A percentile compares a stretch with the other conserved stretches of the same genome.
These are phyloP conservation scores for Talaromyces albobiverticillius DNA, from an alignment of 2,329 filamentous ascomycete genomes.

Conservation along the genomic window DNA sequence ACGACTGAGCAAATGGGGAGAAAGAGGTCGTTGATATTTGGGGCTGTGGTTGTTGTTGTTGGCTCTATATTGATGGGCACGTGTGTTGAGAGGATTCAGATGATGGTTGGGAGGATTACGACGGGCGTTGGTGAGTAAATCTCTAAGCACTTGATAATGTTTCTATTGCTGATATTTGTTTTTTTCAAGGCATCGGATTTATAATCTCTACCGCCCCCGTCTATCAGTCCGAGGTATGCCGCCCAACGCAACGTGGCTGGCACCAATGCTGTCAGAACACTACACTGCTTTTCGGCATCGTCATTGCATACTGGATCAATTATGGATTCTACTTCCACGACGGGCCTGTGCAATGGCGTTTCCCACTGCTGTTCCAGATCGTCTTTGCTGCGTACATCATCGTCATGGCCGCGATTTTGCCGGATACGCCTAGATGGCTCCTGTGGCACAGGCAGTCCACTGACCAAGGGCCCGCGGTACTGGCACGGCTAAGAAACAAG, in stretches of 20 bases:
- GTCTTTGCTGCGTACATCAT: slow-evolving; percentile 40
- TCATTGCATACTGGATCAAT: slow-evolving; percentile 19
- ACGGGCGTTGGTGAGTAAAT: slow-evolving; percentile 23
- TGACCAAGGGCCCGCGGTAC: slow-evolving; percentile 36
- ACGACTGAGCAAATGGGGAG: slow-evolving; percentile 27
- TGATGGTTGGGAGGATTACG: slow-evolving; percentile 26
- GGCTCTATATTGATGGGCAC: slow-evolving; percentile 24
- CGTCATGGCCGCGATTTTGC: slow-evolving; percentile 32
- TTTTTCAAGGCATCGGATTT: slow-evolving; percentile 12
- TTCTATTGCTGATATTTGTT: background rate
- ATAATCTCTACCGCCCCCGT: slow-evolving; percentile 26
- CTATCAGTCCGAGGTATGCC: slow-evolving; percentile 28
- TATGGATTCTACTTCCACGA: slow-evolving; percentile 4
- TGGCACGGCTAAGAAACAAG: slow-evolving; percentile 15
- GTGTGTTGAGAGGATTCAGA: slow-evolving; percentile 17
- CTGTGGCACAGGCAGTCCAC: slow-evolving; percentile 34
- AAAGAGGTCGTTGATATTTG: slow-evolving; percentile 25
- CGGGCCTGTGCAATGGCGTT: slow-evolving; percentile 29
- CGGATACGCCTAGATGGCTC: slow-evolving; percentile 46
- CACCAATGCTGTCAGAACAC: slow-evolving; percentile 1
- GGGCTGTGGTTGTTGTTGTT: slow-evolving; percentile 21
- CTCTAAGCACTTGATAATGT: background rate
- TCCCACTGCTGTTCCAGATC: slow-evolving; percentile 47
- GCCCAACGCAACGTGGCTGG: slow-evolving; percentile 26
- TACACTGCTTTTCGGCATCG: slow-evolving; percentile 16